Evolutionary conservation across 352 stramenopile species (phyloP), one percentile per base, ranked within the genome.

Genomic region (Pythium scleroteichum): DNA sequence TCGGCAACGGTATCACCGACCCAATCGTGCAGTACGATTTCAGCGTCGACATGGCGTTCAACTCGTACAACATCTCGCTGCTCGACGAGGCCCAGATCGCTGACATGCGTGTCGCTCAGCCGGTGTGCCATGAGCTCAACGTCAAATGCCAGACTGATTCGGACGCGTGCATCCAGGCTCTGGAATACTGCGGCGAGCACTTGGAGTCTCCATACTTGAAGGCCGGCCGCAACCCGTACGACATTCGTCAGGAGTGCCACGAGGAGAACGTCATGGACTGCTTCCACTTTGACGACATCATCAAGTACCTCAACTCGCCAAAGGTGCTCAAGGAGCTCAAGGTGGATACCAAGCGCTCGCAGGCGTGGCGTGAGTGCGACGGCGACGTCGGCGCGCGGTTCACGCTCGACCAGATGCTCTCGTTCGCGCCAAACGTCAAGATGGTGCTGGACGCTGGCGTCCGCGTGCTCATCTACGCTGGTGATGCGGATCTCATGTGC

Each of bases 401-500:
- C 39, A 76, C 89, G 38, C 98, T 98, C 55, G 65, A 67, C 29
- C 47, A 59, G 40, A 51, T 78, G 35, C 68, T 59, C 39, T 90
- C 98, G 68, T 95, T 79, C 75, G 95, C 97, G 82, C 82, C 92
- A 46, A 78, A 94, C 46, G 96, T 91, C 62, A 72, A 87, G n/a
- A 62, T 98, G 56, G 70, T 98, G 1, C 62, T 44, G 77, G 57
- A 66, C 17, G 62, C 44, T 38, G 50, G 24, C 22, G 42, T 79
- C n/a, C 72, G 68, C 14, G 87, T 95, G 13, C 72, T 98, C 17
- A 88, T 98, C 51, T 98, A 98, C 73, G 87, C 35, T 4, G 27
- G 23, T 24, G 46, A 53, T 19, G 46, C 46, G 4, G 38, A 98
- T 66, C 97, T 96, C 64, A 96, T 98, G 61, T 97, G 88, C 76